Evolutionary conservation across 2,329 filamentous ascomycete genomes (phyloP).

Genomic region (Aspergillus terreus): DNA sequence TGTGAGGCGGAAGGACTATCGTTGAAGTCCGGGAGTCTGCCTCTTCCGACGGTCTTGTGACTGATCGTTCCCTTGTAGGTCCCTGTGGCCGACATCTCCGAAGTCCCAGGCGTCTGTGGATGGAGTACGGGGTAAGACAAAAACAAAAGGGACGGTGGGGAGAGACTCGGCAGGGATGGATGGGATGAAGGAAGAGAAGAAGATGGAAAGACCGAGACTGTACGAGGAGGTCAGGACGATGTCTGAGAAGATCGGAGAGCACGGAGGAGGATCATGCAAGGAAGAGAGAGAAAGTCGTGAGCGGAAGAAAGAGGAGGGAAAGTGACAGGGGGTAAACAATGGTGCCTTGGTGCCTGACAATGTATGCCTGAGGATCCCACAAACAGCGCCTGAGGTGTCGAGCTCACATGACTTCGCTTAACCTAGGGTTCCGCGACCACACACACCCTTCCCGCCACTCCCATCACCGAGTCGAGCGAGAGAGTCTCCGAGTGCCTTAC

Average conservation of each 20-base stretch:
- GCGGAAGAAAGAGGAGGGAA: background rate
- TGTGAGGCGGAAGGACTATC: slow-evolving; percentile 50
- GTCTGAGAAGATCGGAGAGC: no score
- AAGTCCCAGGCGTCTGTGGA: background rate
- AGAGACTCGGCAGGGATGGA: background rate
- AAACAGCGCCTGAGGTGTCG: slow-evolving; percentile 20
- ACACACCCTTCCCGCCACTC: slow-evolving; percentile 29
- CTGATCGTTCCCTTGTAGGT: slow-evolving; percentile 57
- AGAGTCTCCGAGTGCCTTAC: slow-evolving; percentile 32
- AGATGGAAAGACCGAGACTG: background rate
- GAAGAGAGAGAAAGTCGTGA: background rate
- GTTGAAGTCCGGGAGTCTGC: slow-evolving; percentile 50
- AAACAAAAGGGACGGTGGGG: background rate
- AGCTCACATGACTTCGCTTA: slow-evolving; percentile 34
- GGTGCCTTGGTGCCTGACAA: background rate
- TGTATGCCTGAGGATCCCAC: slow-evolving; percentile 10
- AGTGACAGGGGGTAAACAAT: background rate
- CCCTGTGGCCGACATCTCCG: slow-evolving; percentile 54
- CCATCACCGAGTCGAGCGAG: background rate
- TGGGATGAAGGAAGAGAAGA: background rate
- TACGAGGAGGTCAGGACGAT: background rate
- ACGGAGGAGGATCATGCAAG: background rate
- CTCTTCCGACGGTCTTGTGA: slow-evolving; percentile 50
- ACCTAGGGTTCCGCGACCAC: slow-evolving; percentile 33
- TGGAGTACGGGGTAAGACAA: background rate